These are phyloP conservation scores for Trapa bicornis DNA, from an alignment of 345 rosid genomes.

Conservation along the genomic window DNA sequence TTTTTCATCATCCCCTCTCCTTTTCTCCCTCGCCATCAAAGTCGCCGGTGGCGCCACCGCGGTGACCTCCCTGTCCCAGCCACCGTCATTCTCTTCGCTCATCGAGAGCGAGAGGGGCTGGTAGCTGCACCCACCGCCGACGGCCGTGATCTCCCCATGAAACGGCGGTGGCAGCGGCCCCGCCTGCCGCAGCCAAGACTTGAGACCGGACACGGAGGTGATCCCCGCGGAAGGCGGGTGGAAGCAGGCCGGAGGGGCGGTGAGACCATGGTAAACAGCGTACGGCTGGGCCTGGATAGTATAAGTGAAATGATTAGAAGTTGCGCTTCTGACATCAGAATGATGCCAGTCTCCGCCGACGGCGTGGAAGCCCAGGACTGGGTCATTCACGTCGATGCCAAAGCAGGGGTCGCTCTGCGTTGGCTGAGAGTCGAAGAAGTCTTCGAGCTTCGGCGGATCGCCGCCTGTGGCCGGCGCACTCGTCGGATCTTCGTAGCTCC, in stretches of 20 bases:
- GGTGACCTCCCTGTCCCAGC: background rate
- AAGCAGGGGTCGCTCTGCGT: conserved; percentile 14
- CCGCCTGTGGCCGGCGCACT: conserved; percentile 14
- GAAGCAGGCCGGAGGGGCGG: conserved; percentile 1
- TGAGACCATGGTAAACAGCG: conserved; percentile 1
- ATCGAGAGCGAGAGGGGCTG: conserved; percentile 12
- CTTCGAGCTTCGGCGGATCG: conserved; percentile 53
- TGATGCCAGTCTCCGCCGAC: too few relatives aligned
- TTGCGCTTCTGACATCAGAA: background rate
- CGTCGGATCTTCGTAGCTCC: conserved; percentile 37
- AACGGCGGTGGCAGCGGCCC: conserved; percentile 3
- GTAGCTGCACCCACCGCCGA: conserved; percentile 3
- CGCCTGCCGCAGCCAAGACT: conserved; percentile 52
- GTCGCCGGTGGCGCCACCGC: background rate
- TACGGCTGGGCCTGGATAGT: background rate
- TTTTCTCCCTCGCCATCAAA: conserved; percentile 25
- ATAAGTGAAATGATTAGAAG: background rate
- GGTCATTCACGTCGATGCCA: background rate
- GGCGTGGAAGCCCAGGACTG: background rate
- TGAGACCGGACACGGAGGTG: conserved; percentile 43
- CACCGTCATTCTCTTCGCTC: background rate
- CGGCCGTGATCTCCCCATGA: background rate
- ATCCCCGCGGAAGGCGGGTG: conserved; percentile 18
- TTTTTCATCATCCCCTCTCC: conserved; percentile 7
- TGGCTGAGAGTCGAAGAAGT: conserved; percentile 48